Evolutionary conservation across 176 grass and related monocot genomes (phyloP), one percentile per base, ranked within the genome.

Genomic region (Eleusine indica): DNA sequence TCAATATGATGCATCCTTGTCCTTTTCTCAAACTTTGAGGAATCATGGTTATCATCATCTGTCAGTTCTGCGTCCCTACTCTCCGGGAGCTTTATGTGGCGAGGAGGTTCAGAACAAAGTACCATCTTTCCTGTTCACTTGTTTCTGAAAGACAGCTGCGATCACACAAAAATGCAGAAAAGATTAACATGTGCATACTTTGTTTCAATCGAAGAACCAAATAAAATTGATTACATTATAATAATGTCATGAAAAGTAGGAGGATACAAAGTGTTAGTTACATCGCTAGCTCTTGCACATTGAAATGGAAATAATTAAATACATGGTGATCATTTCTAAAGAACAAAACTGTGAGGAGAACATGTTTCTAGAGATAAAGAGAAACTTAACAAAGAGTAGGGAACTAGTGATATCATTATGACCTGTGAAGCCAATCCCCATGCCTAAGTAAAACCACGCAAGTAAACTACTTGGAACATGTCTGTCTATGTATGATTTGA

Each of bases 1-100:
- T 88, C 94, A 81, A 94, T 87, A 14, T 37, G 71, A 68, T 64
- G 79, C 6, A 29, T 9, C 80, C 85, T 90, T 84, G 80, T 80
- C 85, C 54, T 90, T 67, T 86, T 83, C 81, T 88, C 82, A 17
- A 77, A 22, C 66, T 84, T 89, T 74, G 75, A 88, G 42, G 86
- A 86, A 56, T 90, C 90, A 70, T 84, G 71, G 42, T 80, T 42
- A 35, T 46, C 63, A 70, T 58, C 83, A 75, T 70, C 37, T 40
- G 58, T 25, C 83, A 67, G 28, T 73, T 70, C 88, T 73, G 73
- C 44, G 39, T 56, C 44, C 43, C 78, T 88, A 74, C 41, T 80
- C 62, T 40, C 68, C 49, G 41, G 39, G 30, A 66, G 15, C 21
- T 42, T 68, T 58, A 48, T 8, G 12, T 10, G 9, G 14, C 35